These are phyloP conservation scores for Daldinia caldariorum DNA, from an alignment of 495 filamentous ascomycete genomes.

Conservation along the genomic window DNA sequence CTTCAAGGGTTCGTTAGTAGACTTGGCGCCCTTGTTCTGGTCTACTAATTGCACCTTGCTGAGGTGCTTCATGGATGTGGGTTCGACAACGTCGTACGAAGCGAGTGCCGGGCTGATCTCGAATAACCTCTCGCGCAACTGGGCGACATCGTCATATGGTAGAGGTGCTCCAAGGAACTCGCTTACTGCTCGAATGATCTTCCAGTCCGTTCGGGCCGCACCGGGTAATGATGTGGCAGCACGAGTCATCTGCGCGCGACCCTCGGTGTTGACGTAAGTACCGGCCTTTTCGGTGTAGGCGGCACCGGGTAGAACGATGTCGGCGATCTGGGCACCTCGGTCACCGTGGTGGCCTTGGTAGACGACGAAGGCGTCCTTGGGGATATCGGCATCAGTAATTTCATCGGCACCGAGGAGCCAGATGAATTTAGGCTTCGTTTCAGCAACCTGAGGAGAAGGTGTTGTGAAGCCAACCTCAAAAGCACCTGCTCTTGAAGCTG, in stretches of 20 bases:
- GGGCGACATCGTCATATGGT: conserved; percentile 90
- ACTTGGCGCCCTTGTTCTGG: conserved; percentile 86
- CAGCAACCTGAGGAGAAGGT: conserved; percentile 78
- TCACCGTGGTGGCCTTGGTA: conserved; percentile 99
- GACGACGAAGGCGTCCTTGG: conserved; percentile 93
- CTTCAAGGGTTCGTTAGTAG: conserved; percentile 73
- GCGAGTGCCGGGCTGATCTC: conserved; percentile 91
- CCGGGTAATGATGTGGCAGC: conserved; percentile 86
- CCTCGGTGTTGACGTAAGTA: conserved; percentile 97
- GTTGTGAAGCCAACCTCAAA: conserved; percentile 95
- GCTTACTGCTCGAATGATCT: conserved; percentile 90
- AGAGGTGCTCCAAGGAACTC: conserved; percentile 90
- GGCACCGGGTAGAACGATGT: conserved; percentile 91
- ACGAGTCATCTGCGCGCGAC: conserved; percentile 90
- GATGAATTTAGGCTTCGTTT: conserved; percentile 89
- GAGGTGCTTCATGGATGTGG: conserved; percentile 71
- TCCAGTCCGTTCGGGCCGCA: conserved; percentile 95
- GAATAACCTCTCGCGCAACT: conserved; percentile 89
- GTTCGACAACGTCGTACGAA: conserved; percentile 89
- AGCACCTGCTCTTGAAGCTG: conserved; percentile 88
- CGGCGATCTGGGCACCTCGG: conserved; percentile 87
- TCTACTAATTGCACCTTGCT: conserved; percentile 94
- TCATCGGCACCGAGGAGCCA: conserved; percentile 98
- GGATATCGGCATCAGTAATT: conserved; percentile 78
- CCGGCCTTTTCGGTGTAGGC: conserved; percentile 98